phyloP scores from a whole-genome alignment of 2,329 filamentous ascomycete genomes.

The Lachnellula subtilissima region DNA sequence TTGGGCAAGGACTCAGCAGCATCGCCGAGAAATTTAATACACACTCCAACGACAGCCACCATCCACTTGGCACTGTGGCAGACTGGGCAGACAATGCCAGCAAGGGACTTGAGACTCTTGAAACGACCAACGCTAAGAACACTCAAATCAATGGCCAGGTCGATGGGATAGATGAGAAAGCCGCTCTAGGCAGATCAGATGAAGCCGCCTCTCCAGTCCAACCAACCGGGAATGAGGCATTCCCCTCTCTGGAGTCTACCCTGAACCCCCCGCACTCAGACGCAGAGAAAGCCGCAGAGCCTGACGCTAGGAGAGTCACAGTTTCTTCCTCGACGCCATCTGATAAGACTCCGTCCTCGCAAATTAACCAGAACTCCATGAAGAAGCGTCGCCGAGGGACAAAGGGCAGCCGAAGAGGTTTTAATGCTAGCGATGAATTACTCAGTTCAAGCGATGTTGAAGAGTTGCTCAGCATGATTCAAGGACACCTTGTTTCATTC shows the following conservation, averaged over 20 bases:
- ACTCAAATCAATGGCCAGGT: constrained; percentile 20
- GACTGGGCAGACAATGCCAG: constrained; percentile 26
- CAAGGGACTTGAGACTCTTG: constrained; percentile 14
- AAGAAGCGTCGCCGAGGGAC: constrained; percentile 63
- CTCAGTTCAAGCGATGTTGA: constrained; percentile 73
- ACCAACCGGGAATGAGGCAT: constrained; percentile 40
- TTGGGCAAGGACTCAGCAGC: constrained; percentile 17
- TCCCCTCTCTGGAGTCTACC: constrained; percentile 42
- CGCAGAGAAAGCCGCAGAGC: constrained; percentile 27
- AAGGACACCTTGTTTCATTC: constrained; percentile 86
- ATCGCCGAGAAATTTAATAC: constrained; percentile 23
- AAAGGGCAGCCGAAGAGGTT: constrained; percentile 55
- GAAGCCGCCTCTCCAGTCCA: constrained; percentile 41
- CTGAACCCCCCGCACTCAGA: constrained; percentile 21
- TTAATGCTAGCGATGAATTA: constrained; percentile 67
- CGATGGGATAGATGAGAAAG: constrained; percentile 24
- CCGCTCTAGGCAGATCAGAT: constrained; percentile 13
- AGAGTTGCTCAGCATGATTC: constrained; percentile 72
- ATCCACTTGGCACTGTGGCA: constrained; percentile 24
- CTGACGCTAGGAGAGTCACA: constrained; percentile 48
- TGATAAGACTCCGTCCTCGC: constrained; percentile 8
- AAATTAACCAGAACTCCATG: constrained; percentile 40
- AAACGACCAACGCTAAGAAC: constrained; percentile 11
- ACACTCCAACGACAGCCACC: constrained; percentile 12
- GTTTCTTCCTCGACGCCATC: constrained; percentile 41